A percentile compares a stretch with the other conserved stretches of the same genome.
Conservation (phyloP, 768 basidiomycete species). For the Tulasnella sp. region DNA sequence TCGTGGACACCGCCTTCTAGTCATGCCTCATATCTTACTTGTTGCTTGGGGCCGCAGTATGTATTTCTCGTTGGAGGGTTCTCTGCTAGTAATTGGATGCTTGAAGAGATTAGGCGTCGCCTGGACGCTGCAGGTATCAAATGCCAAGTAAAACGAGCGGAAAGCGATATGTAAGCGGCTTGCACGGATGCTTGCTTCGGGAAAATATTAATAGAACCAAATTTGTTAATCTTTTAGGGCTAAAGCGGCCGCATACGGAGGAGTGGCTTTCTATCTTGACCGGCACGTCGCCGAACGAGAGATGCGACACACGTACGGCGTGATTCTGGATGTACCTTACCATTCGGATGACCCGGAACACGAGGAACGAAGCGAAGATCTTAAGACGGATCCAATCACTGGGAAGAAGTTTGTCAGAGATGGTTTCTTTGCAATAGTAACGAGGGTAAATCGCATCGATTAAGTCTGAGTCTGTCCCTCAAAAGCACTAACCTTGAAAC, state of each 20-base stretch:
- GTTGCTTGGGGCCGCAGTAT: slow-evolving; percentile 45
- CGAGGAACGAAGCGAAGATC: no score
- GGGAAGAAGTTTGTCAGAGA: no score
- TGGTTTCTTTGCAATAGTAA: no score
- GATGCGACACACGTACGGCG: slow-evolving; percentile 76
- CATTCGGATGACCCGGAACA: not conserved
- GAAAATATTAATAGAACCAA: not conserved
- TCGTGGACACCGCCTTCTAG: not conserved
- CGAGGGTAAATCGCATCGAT: no score
- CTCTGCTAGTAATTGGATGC: slow-evolving; percentile 75
- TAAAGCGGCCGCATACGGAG: slow-evolving; percentile 78
- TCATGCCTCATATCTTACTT: slow-evolving; percentile 35
- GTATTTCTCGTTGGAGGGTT: slow-evolving; percentile 79
- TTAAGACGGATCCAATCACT: no score
- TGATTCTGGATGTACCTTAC: slow-evolving; percentile 50
- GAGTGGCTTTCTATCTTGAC: slow-evolving; percentile 77
- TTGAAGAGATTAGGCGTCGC: slow-evolving; percentile 63
- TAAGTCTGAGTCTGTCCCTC: no score
- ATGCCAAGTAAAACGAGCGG: slow-evolving; percentile 56
- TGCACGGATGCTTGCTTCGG: slow-evolving; percentile 7
- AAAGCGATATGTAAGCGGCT: slow-evolving; percentile 59
- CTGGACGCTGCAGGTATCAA: slow-evolving; percentile 45
- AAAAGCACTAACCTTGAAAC: no score
- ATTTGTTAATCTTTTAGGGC: slow-evolving; percentile 41
- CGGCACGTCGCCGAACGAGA: slow-evolving; percentile 76